Evolutionary conservation across 306 rosid species (phyloP), one percentile per base, ranked within the genome.

Genomic region (Lupinus albus): DNA sequence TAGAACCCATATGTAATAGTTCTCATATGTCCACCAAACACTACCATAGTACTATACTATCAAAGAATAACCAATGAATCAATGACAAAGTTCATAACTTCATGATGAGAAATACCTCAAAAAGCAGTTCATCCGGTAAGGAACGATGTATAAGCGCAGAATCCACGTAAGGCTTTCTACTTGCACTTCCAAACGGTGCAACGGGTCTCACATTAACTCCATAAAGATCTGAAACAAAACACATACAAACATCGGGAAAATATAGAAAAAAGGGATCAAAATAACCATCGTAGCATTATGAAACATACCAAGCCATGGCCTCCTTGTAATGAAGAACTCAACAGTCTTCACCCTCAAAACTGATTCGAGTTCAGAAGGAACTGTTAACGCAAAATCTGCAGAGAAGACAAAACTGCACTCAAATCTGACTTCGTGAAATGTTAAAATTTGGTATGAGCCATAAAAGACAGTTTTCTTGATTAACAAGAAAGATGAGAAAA

Each of bases 261-360:
- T 1, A 2, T 8, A 39, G 4, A 17, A 17, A 7, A 20, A 32
- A 0, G 7, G 17, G 0, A 49, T n/a, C 55, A 46, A 58, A 44
- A 41, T 39, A 61, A 54, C 6, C 56, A 68, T 42, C 4, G 25
- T 16, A 47, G 28, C 72, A 51, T 46, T 41, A 16, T 4, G 36
- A 42, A 7, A 69, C 75, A 69, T 87, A 92, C 98, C 98, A 70
- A 92, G 96, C 98, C 98, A 92, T 12, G 98, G 98, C 82, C 96
- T 87, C 69, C 92, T 89, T 1, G 87, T 92, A 69, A 87, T 61
- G 67, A 86, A 89, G 84, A 84, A 81, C 33, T 84, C 75, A 77
- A 86, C 95, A 2, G 89, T 75, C 79, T 85, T 89, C 84, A 84
- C 62, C 82, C 83, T 80, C 88, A 92, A 79, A 72, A 78, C 83